phyloP scores from a whole-genome alignment of 352 stramenopile species.

The Pythium oligandrum region DNA sequence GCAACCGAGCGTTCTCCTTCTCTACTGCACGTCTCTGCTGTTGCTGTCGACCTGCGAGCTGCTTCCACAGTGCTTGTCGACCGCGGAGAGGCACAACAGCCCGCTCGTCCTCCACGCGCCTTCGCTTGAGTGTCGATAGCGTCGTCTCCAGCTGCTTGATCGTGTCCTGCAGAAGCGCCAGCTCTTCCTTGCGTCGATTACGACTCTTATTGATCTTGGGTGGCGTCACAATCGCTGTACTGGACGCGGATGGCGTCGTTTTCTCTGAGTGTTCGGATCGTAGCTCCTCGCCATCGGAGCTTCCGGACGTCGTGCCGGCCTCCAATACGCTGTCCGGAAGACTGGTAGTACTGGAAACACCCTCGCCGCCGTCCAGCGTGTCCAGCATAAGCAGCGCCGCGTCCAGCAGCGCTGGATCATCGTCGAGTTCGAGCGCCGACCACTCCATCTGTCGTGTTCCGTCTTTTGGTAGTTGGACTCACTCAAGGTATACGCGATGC shows the following conservation, averaged over 20 bases:
- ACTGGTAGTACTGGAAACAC: too few relatives aligned
- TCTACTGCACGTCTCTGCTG: too few relatives aligned
- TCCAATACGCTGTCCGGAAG: too few relatives aligned
- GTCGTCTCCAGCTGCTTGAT: too few relatives aligned
- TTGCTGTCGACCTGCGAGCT: too few relatives aligned
- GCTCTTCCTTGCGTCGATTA: slow-evolving; percentile 14
- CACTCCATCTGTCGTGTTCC: not conserved
- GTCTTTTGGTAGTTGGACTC: not conserved
- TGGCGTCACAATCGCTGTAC: too few relatives aligned
- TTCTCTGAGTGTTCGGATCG: not conserved
- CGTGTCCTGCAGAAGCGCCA: too few relatives aligned
- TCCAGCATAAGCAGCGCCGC: slow-evolving; percentile 14
- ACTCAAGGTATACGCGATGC: too few relatives aligned
- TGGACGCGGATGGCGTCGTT: not conserved
- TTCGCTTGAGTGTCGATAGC: too few relatives aligned
- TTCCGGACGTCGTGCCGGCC: not conserved
- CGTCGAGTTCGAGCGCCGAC: slow-evolving; percentile 6
- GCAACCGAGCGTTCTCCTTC: too few relatives aligned
- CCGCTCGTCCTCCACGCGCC: too few relatives aligned
- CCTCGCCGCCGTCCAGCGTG: not conserved
- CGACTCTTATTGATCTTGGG: not conserved
- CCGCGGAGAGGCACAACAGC: not conserved
- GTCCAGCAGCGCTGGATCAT: slow-evolving; percentile 13
- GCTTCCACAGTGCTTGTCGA: too few relatives aligned
- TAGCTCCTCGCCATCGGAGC: not conserved